Conservation (phyloP, 257 asterid species). For the Solanum paucissectum region DNA sequence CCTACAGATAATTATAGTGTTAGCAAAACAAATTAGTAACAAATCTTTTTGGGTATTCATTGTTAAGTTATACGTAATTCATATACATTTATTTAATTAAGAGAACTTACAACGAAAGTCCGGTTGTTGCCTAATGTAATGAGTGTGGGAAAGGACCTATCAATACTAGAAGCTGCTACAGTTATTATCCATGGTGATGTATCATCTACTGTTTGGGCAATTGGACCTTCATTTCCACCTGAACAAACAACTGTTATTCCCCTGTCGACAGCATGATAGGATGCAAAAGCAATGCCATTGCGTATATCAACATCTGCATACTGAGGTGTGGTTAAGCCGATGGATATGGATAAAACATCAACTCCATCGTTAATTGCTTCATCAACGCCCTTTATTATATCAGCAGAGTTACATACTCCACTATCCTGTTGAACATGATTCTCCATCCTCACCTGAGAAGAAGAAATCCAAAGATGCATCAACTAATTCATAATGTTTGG, state of each 20-base stretch:
- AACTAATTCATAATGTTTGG: too few relatives aligned
- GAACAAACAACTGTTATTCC: conserved; percentile 30
- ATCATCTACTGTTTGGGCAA: conserved; percentile 5
- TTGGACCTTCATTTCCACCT: conserved; percentile 26
- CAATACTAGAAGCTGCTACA: conserved; percentile 24
- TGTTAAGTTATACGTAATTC: neutral
- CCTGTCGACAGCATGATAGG: conserved; percentile 21
- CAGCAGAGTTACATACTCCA: conserved; percentile 1
- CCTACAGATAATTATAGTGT: conserved; percentile 6
- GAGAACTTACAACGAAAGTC: neutral
- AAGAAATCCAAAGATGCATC: too few relatives aligned
- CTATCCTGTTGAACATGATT: too few relatives aligned
- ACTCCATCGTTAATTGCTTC: conserved; percentile 35
- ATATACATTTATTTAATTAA: neutral
- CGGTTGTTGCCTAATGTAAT: conserved; percentile 21
- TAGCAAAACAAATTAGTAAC: neutral
- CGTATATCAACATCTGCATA: conserved; percentile 5
- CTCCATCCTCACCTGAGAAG: too few relatives aligned
- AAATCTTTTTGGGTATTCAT: neutral
- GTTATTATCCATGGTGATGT: conserved; percentile 35
- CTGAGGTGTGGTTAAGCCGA: conserved; percentile 2
- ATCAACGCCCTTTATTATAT: conserved; percentile 22
- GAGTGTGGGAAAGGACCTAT: conserved; percentile 16
- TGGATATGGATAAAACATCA: conserved; percentile 22
- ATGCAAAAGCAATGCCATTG: conserved; percentile 14